A percentile compares a stretch with the other conserved stretches of the same genome.
Evolutionary conservation across 1,284 basidiomycete genomes (phyloP).

Genomic region (Coniophora puteana): DNA sequence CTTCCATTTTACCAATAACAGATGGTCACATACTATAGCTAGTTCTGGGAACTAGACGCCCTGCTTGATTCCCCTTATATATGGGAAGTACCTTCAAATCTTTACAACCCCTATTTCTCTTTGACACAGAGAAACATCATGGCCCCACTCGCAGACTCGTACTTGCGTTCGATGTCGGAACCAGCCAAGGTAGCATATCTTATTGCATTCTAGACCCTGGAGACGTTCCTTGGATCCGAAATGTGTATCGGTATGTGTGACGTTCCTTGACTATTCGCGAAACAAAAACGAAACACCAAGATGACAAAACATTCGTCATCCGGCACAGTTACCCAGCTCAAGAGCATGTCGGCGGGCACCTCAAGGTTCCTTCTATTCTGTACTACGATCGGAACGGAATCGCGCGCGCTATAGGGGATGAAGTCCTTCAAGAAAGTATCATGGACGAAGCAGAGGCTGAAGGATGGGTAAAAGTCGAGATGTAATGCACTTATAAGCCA

Average conservation of each 20-base stretch:
- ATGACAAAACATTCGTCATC: neutral
- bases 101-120: conserved; percentile 18
- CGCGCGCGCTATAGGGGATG: conserved; percentile 45
- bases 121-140: conserved; percentile 23
- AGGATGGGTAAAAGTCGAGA: conserved; percentile 39
- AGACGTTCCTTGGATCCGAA: conserved; percentile 36
- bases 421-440: conserved; percentile 36
- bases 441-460: conserved; percentile 41
- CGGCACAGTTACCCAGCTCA: conserved; percentile 39
- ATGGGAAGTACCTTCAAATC: too few relatives aligned
- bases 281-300: too few relatives aligned
- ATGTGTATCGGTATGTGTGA: conserved; percentile 35
- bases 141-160: conserved; percentile 37
- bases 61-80: too few relatives aligned
- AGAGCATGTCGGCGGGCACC: conserved; percentile 35
- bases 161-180: conserved; percentile 47
- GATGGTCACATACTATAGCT: too few relatives aligned
- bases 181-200: conserved; percentile 46
- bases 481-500: conserved; percentile 34
- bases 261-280: too few relatives aligned
- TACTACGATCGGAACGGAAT: conserved; percentile 44
- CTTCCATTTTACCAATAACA: too few relatives aligned
- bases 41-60: too few relatives aligned
- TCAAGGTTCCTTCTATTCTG: conserved; percentile 53
- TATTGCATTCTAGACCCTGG: conserved; percentile 45